These are phyloP conservation scores for Aspergillus baeticus DNA, from an alignment of 495 filamentous ascomycete species.

Conservation along the genomic window DNA sequence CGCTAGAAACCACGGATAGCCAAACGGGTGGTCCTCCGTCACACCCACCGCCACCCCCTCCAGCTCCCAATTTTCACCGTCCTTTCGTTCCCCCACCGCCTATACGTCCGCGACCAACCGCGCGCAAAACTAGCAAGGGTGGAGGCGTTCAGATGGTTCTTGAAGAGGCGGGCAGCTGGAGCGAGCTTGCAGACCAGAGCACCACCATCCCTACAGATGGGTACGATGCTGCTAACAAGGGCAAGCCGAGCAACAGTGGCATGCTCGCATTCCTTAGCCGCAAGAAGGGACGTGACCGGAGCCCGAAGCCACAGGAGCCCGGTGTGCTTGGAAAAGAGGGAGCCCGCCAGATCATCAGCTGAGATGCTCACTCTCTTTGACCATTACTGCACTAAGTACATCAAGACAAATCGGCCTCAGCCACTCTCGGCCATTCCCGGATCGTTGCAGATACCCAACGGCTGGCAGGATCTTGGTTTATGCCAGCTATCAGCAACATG, in stretches of 20 bases:
- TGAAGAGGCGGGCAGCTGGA: constrained; percentile 86
- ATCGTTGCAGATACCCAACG: too few relatives aligned
- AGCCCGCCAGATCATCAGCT: constrained; percentile 60
- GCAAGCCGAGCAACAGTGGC: constrained; percentile 58
- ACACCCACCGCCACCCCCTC: constrained; percentile 30
- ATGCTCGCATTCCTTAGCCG: constrained; percentile 87
- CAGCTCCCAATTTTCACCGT: constrained; percentile 15
- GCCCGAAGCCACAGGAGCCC: constrained; percentile 90
- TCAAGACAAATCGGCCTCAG: too few relatives aligned
- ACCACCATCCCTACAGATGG: constrained; percentile 71
- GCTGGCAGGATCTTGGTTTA: too few relatives aligned
- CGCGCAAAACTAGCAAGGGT: constrained; percentile 66
- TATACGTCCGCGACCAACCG: constrained; percentile 32
- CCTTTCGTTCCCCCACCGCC: constrained; percentile 31
- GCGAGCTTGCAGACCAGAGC: constrained; percentile 79
- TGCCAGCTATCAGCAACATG: not conserved
- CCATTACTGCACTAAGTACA: too few relatives aligned
- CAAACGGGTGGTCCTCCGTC: constrained; percentile 23
- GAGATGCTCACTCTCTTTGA: constrained; percentile 4
- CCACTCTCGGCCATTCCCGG: too few relatives aligned
- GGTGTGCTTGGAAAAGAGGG: constrained; percentile 96
- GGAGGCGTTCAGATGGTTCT: constrained; percentile 91
- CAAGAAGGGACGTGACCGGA: constrained; percentile 86
- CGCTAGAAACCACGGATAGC: constrained; percentile 24
- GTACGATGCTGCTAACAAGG: constrained; percentile 46